A percentile compares a stretch with the other conserved stretches of the same genome.
Evolutionary conservation across 345 rosid species (phyloP).

Genomic region (Orychophragmus violaceus): DNA sequence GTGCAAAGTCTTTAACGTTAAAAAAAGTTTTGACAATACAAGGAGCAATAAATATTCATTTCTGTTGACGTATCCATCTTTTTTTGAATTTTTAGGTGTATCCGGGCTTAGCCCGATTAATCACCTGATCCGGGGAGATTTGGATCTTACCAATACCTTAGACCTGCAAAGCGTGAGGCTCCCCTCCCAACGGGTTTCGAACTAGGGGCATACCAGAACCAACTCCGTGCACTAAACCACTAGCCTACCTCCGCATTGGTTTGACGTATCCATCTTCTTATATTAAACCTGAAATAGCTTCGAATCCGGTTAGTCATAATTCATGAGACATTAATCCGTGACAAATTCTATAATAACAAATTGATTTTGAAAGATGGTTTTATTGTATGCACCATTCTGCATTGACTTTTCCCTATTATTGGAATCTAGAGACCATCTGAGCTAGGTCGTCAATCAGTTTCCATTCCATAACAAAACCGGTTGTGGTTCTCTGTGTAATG

Average conservation of each 20-base stretch:
- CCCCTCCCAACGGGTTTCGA: too few species aligned
- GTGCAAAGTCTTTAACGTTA: background rate
- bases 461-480: background rate
- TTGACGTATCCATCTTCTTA: background rate
- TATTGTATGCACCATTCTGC: background rate
- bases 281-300: background rate
- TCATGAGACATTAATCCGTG: background rate
- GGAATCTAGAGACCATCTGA: background rate
- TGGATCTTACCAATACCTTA: too few species aligned
- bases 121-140: too few species aligned
- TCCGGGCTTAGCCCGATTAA: too few species aligned
- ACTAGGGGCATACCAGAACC: too few species aligned
- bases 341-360: background rate
- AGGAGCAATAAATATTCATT: background rate
- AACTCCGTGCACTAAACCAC: too few species aligned
- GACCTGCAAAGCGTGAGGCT: too few species aligned
- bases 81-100: too few species aligned
- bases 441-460: background rate
- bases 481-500: background rate
- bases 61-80: too few species aligned
- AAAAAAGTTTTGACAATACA: background rate
- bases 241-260: too few species aligned
- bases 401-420: background rate
- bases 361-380: background rate
- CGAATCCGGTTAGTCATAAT: background rate